Conservation (phyloP, 768 basidiomycete genomes). For the Rhizopogon salebrosus region DNA sequence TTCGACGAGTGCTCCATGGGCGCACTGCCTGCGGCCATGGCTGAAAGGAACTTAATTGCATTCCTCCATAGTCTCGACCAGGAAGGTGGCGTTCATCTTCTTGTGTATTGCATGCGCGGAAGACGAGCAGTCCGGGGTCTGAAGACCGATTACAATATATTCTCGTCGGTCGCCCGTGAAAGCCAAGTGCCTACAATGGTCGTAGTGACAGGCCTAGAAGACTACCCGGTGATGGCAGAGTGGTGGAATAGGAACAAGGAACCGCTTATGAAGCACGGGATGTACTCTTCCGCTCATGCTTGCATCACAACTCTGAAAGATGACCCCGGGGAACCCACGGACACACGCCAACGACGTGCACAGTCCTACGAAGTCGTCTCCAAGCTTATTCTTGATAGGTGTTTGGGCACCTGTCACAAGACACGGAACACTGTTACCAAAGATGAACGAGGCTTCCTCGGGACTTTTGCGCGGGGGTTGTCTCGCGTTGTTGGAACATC, state of each 20-base stretch:
- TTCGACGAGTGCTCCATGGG: conserved; percentile 1
- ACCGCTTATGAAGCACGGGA: conserved; percentile 14
- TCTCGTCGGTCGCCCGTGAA: conserved; percentile 7
- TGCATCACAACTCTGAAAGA: no score
- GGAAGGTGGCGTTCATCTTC: conserved; percentile 7
- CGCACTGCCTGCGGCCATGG: conserved; percentile 4
- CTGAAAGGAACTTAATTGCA: conserved; percentile 5
- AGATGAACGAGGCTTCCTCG: no score
- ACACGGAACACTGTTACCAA: no score
- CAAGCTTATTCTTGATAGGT: no score
- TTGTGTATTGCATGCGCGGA: conserved; percentile 11
- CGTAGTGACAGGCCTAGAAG: conserved; percentile 14
- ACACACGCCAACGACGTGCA: no score
- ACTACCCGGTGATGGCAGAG: conserved; percentile 14
- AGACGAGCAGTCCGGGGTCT: conserved; percentile 1
- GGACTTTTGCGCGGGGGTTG: no score
- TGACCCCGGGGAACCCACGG: no score
- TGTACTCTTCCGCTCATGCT: no score
- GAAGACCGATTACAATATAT: conserved; percentile 5
- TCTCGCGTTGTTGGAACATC: no score
- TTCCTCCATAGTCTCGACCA: conserved; percentile 18
- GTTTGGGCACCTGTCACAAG: no score
- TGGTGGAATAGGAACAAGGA: conserved; percentile 28
- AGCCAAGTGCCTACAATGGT: conserved; percentile 8
- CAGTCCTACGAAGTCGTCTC: no score